Evolutionary conservation across 2,329 filamentous ascomycete genomes (phyloP).

Genomic region (Botrytis medusae): DNA sequence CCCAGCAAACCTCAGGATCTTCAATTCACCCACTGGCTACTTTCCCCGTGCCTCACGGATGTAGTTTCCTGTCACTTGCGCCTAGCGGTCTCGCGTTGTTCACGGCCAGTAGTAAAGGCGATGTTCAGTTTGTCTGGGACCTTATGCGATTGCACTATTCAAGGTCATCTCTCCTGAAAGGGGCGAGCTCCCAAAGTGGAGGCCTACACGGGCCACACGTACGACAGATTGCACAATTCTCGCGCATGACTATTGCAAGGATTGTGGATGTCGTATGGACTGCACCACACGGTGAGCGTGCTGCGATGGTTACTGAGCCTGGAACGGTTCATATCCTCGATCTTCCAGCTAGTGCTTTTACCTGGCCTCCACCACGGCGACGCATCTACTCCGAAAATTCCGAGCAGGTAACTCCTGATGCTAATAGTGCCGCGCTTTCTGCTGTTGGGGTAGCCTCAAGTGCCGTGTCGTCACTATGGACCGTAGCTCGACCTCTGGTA

Average conservation of each 20-base stretch:
- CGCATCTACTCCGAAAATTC: constrained; percentile 30
- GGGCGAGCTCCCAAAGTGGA: constrained; percentile 45
- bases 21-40: constrained; percentile 63
- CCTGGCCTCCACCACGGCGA: constrained; percentile 70
- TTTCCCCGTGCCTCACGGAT: constrained; percentile 70
- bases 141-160: constrained; percentile 65
- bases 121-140: constrained; percentile 81
- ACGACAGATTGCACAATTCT: constrained; percentile 83
- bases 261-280: constrained; percentile 92
- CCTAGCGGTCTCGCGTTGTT: constrained; percentile 72
- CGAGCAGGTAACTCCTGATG: constrained; percentile 39
- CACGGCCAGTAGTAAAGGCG: constrained; percentile 80
- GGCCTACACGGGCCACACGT: constrained; percentile 56
- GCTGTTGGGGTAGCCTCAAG: constrained; percentile 39
- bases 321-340: constrained; percentile 95
- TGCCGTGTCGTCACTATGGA: constrained; percentile 40
- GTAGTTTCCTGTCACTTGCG: constrained; percentile 78
- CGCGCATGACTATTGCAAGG: constrained; percentile 85
- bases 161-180: constrained; percentile 59
- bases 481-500: constrained; percentile 38
- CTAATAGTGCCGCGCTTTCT: constrained; percentile 50
- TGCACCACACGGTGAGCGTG: constrained; percentile 72
- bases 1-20: constrained; percentile 48
- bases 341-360: constrained; percentile 76
- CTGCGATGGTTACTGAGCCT: constrained; percentile 88